Conservation (phyloP, 208 protist species). For the Leishmania mexicana region DNA sequence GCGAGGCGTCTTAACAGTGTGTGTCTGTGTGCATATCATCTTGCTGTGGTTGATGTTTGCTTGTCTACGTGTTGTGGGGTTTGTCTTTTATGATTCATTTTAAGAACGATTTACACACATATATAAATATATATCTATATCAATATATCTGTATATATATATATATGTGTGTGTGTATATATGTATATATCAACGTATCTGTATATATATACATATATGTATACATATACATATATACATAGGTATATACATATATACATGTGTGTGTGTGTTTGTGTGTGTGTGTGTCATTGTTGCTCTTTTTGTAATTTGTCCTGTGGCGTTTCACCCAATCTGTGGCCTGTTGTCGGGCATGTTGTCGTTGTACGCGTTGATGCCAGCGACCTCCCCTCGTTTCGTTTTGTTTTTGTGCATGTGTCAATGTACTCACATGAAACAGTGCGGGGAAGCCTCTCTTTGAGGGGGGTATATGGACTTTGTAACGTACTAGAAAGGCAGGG, state of each 20-base stretch:
- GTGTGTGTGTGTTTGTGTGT: background rate
- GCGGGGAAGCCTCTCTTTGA: background rate
- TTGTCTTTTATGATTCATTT: background rate
- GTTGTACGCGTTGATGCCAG: background rate
- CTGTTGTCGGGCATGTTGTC: background rate
- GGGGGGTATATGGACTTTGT: background rate
- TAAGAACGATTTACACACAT: background rate
- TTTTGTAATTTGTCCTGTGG: background rate
- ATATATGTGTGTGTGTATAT: background rate
- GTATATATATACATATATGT: background rate
- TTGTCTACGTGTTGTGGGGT: background rate
- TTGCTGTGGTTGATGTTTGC: background rate
- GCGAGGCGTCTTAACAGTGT: constrained; percentile 39
- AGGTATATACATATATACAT: background rate
- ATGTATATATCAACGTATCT: background rate
- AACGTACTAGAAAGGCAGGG: background rate
- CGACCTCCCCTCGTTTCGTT: background rate
- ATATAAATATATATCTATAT: background rate
- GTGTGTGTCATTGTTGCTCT: background rate
- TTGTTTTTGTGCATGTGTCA: background rate
- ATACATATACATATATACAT: background rate
- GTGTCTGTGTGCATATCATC: background rate
- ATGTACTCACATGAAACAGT: background rate
- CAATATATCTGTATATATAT: background rate
- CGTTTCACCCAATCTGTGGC: background rate